Conservation (phyloP, 768 basidiomycete species). For the Punctularia strigosozonata region DNA sequence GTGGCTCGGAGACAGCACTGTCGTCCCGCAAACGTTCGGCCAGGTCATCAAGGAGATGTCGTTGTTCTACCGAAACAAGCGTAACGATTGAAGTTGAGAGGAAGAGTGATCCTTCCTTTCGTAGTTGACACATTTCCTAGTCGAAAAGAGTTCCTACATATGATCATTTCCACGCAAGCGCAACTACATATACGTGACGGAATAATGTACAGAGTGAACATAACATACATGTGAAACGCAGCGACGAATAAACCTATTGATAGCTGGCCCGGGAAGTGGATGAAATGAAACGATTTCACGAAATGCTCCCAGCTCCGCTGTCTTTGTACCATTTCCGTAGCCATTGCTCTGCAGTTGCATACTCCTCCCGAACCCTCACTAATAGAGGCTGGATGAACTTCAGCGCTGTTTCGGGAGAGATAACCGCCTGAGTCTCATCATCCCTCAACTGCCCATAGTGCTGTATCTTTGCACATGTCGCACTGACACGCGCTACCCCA, state of each 20-base stretch:
- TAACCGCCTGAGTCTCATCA: slow-evolving; percentile 28
- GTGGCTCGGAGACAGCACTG: slow-evolving; percentile 69
- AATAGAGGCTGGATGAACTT: slow-evolving; percentile 46
- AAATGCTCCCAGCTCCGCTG: slow-evolving; percentile 7
- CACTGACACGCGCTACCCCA: slow-evolving; percentile 72
- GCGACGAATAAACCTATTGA: neutral
- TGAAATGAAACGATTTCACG: too few relatives aligned
- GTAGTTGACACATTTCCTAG: neutral
- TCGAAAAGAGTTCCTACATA: too few relatives aligned
- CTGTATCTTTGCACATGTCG: slow-evolving; percentile 85
- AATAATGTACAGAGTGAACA: too few relatives aligned
- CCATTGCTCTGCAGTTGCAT: slow-evolving; percentile 55
- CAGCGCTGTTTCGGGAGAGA: slow-evolving; percentile 42
- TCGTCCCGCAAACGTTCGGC: slow-evolving; percentile 55
- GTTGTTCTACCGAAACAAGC: slow-evolving; percentile 56
- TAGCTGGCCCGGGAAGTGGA: too few relatives aligned
- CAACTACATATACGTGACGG: too few relatives aligned
- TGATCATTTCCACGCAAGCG: too few relatives aligned
- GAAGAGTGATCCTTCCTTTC: neutral
- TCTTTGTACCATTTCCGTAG: slow-evolving; percentile 42
- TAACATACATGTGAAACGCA: neutral
- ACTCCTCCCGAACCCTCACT: slow-evolving; percentile 51
- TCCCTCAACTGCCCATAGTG: slow-evolving; percentile 67
- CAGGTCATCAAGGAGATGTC: slow-evolving; percentile 58
- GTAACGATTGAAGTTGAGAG: slow-evolving; percentile 2